phyloP scores from a whole-genome alignment of 2,329 filamentous ascomycete species.

The Aureobasidium sp. region DNA sequence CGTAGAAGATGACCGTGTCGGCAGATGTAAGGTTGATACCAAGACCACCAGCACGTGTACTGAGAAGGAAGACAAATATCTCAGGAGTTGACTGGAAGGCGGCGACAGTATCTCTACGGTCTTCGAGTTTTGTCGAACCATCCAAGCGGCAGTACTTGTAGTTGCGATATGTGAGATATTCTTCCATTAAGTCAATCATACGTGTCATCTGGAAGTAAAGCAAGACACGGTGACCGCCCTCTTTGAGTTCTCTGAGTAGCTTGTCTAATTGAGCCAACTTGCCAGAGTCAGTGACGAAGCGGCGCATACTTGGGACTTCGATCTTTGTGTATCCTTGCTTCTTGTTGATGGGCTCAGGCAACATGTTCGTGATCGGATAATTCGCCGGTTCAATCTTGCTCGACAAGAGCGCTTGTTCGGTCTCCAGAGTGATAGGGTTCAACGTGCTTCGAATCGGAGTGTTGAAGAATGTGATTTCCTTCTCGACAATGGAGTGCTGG shows the following conservation, averaged over 20 bases:
- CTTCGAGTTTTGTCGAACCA: conserved; percentile 93
- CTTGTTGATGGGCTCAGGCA: conserved; percentile 71
- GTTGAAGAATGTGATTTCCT: conserved; percentile 72
- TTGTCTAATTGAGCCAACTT: conserved; percentile 89
- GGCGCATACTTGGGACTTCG: conserved; percentile 87
- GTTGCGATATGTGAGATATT: conserved; percentile 96
- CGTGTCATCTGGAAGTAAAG: conserved; percentile 99
- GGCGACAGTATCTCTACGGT: conserved; percentile 88
- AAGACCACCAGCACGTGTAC: conserved; percentile 91
- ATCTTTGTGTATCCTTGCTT: conserved; percentile 86
- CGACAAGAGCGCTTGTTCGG: conserved; percentile 69
- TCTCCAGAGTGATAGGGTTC: conserved; percentile 52
- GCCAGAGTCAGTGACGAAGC: conserved; percentile 95
- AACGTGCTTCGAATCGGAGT: conserved; percentile 62
- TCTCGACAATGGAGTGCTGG: conserved; percentile 55
- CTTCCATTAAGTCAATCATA: conserved; percentile 99
- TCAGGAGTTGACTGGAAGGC: conserved; percentile 93
- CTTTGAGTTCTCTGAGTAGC: conserved; percentile 81
- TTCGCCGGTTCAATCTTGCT: conserved; percentile 58
- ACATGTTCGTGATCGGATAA: conserved; percentile 55
- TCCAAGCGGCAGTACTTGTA: conserved; percentile 98
- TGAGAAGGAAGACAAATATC: conserved; percentile 94
- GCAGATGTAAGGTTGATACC: conserved; percentile 96
- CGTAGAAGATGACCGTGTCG: conserved; percentile 99
- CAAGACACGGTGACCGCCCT: conserved; percentile 83